Base-by-base conservation (phyloP, 2,329 filamentous ascomycete genomes). In the Exserohilum rostratum region DNA sequence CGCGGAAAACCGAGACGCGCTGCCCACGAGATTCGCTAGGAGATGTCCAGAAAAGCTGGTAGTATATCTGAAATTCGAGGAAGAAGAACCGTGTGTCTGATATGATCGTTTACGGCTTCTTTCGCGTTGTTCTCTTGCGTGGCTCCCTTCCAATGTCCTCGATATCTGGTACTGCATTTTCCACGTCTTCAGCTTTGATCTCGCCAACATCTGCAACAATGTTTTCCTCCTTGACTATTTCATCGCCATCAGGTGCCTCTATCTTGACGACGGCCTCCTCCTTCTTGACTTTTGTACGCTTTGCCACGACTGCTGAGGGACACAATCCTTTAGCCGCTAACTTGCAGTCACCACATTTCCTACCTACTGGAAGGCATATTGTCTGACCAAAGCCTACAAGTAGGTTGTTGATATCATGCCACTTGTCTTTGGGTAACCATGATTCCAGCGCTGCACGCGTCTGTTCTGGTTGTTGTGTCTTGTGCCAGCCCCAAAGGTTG, bases 401-500 rank as follows among this genome's bases (percentile, higher is more conserved):
- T 74, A 96, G 77, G 77, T 88, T 87, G 75, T 97, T 97, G 73
- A 97, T 96, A 76, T 96, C 91, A 74, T 90, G 89, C 93, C 93
- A 97, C 67, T 85, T 87, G 46, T 96, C 90, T 55, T 77, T 83
- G 2, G 93, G 93, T 65, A 97, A 79, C 93, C 93, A 97, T 13
- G 82, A 82, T 78, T 97, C 85, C 54, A 97, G 80, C 30, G 86
- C 85, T 49, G 82, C 77, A 38, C 93, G 82, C 27, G 93, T 96
- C 72, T 90, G 89, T 78, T 97, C 93, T 0, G 93, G 93, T 11
- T 80, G 89, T 66, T 86, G 87, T 2, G 89, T 93, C 73, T 85
- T 86, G 73, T 96, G 86, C 93, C 93, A 97, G 3, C 90, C 90
- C 92, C 92, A 96, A 25, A 96, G 80, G 77, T 96, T 96, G 46